Percentiles rank a stretch among this genome's conserved stretches.
These are phyloP conservation scores for Phytophthora boehmeriae DNA, from an alignment of 352 stramenopile species.

Conservation along the genomic window DNA sequence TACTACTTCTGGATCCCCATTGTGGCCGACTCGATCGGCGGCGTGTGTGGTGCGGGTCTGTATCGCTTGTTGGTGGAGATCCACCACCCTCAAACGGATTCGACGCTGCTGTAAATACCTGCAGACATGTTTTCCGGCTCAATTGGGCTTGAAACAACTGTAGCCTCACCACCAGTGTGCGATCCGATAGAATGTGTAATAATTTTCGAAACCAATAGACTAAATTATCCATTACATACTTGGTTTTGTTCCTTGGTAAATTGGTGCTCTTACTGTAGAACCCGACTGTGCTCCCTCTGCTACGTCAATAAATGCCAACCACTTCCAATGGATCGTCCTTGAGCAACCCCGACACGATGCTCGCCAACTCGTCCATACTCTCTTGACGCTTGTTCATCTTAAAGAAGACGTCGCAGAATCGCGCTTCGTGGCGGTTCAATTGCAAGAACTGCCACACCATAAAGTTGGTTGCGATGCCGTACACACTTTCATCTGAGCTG, in stretches of 20 bases:
- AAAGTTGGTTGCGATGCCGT: constrained; percentile 21
- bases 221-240: not conserved
- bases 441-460: constrained; percentile 31
- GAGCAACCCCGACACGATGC: constrained; percentile 1
- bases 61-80: constrained; percentile 47
- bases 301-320: not conserved
- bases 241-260: not conserved
- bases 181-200: not conserved
- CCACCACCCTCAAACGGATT: constrained; percentile 35
- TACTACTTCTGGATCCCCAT: constrained; percentile 60
- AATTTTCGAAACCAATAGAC: not conserved
- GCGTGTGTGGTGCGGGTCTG: constrained; percentile 29
- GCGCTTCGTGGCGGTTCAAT: constrained; percentile 7
- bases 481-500: constrained; percentile 3
- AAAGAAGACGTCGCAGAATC: constrained; percentile 12
- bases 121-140: too few relatives aligned
- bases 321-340: not conserved
- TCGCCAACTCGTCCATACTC: not conserved
- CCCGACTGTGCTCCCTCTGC: too few relatives aligned
- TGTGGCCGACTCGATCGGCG: constrained; percentile 36
- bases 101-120: too few relatives aligned
- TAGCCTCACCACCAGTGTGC: not conserved
- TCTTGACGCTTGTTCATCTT: not conserved
- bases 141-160: too few relatives aligned
- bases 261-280: too few relatives aligned